Conservation (phyloP, 306 rosid genomes). For the Ormosia emarginata region DNA sequence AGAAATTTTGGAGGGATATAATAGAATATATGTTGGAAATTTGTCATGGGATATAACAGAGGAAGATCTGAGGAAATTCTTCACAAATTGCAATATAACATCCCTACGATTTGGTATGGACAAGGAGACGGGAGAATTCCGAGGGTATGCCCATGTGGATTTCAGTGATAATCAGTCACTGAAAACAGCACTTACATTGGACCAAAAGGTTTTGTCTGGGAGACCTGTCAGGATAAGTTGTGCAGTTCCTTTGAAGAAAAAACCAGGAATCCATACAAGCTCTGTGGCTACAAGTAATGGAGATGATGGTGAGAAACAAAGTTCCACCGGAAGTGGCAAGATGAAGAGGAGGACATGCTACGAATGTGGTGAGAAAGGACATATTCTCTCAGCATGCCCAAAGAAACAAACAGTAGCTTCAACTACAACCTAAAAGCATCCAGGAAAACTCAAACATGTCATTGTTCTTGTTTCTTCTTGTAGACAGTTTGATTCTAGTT, state of each 20-base stretch:
- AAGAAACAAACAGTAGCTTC: constrained; percentile 43
- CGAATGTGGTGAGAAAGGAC: constrained; percentile 92
- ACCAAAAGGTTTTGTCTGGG: constrained; percentile 58
- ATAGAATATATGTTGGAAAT: constrained; percentile 84
- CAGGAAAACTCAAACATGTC: background rate
- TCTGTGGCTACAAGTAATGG: constrained; percentile 15
- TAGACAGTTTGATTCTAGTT: constrained; percentile 4
- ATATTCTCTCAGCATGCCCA: constrained; percentile 64
- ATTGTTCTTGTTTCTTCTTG: background rate
- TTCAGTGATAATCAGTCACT: constrained; percentile 61
- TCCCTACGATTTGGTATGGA: constrained; percentile 68
- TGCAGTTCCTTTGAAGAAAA: constrained; percentile 76
- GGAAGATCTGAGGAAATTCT: constrained; percentile 66
- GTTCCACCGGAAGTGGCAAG: constrained; percentile 48
- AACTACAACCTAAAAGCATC: constrained; percentile 30
- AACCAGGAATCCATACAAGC: constrained; percentile 19
- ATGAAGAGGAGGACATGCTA: constrained; percentile 78
- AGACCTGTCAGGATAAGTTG: constrained; percentile 78
- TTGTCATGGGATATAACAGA: constrained; percentile 85
- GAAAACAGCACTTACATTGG: constrained; percentile 60
- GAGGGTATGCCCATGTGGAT: constrained; percentile 85
- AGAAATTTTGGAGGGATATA: constrained; percentile 70
- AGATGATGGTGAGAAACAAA: constrained; percentile 22
- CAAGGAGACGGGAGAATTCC: constrained; percentile 84
- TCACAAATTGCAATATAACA: constrained; percentile 54